phyloP scores from a whole-genome alignment of 2,329 filamentous ascomycete genomes.

The Phyllosticta ampelicida region DNA sequence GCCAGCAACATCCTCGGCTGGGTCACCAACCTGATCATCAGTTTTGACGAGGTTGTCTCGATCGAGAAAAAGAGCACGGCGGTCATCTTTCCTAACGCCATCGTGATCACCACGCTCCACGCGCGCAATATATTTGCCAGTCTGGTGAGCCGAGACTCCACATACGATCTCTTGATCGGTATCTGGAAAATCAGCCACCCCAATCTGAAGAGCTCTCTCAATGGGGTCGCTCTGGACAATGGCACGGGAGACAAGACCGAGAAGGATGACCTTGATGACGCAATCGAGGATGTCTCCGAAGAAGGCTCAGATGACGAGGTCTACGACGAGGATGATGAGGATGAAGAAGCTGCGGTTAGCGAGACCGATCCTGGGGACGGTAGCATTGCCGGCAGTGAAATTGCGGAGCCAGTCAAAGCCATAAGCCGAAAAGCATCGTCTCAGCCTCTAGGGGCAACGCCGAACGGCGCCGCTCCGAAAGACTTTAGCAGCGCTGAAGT shows the following conservation, averaged over 20 bases:
- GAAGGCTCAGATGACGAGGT: conserved; percentile 65
- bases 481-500: conserved; percentile 26
- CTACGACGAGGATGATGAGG: conserved; percentile 70
- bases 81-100: conserved; percentile 89
- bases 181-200: conserved; percentile 98
- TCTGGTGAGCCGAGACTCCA: conserved; percentile 86
- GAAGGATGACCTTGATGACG: conserved; percentile 48
- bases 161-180: conserved; percentile 92
- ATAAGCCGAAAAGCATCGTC: conserved; percentile 64
- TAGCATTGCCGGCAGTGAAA: conserved; percentile 45
- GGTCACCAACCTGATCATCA: conserved; percentile 95
- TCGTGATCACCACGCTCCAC: conserved; percentile 92
- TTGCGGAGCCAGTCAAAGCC: conserved; percentile 38
- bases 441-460: conserved; percentile 25
- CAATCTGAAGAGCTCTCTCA: conserved; percentile 78
- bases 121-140: conserved; percentile 94
- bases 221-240: conserved; percentile 71
- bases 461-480: conserved; percentile 32
- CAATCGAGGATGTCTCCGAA: conserved; percentile 37
- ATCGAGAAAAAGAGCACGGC: conserved; percentile 96
- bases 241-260: conserved; percentile 84
- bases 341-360: conserved; percentile 57
- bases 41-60: conserved; percentile 94
- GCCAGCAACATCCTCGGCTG: conserved; percentile 98
- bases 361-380: conserved; percentile 45